Base-by-base conservation (phyloP, 495 filamentous ascomycete species). In the Talaromyces wortmannii region DNA sequence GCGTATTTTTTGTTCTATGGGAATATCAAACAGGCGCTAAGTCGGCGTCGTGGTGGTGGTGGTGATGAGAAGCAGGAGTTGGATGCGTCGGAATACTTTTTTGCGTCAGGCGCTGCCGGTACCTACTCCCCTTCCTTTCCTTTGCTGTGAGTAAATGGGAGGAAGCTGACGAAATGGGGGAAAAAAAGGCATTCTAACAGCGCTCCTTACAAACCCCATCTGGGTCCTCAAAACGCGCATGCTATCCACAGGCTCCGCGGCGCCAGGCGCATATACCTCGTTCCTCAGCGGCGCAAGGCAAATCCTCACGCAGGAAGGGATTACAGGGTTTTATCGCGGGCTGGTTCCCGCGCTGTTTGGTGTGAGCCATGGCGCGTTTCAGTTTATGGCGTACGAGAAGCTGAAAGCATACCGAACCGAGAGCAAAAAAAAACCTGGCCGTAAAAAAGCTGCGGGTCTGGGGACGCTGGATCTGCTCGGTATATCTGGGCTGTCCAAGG, bases 181-280 rank as follows among this genome's bases (percentile, higher is more conserved):
- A n/a, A n/a, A n/a, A n/a, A 23, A 23, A 82, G 84, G 84, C n/a
- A 64, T 78, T 31, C 61, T 88, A 16, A 92, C 90, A 5, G 87
- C 90, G 36, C 65, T 91, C 29, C 73, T 88, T 57, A 97, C 95
- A 48, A 99, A 99, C 65, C 94, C 94, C 5, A 87, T 99, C 63
- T 99, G 94, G 94, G 94, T 99, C 6, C 82, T 99, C 66, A 97
- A 97, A 69, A 99, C 94, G 3, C 89, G 94, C 50, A 97, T 99
- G 92, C 76, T 99, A 11, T 88, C 91, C 31, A 90, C 86, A 3
- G 85, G 91, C 60, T 79, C 80, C 47, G 69, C 74, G 43, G 76
- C 81, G 23, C 86, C 83, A 1, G 90, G 90, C 51, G 92, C 92
- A 5, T 99, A 97, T 71, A 72, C 80, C n/a, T 84, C 80, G 56